Evolutionary conservation across 345 rosid species (phyloP).

Genomic region (Aethionema arabicum): DNA sequence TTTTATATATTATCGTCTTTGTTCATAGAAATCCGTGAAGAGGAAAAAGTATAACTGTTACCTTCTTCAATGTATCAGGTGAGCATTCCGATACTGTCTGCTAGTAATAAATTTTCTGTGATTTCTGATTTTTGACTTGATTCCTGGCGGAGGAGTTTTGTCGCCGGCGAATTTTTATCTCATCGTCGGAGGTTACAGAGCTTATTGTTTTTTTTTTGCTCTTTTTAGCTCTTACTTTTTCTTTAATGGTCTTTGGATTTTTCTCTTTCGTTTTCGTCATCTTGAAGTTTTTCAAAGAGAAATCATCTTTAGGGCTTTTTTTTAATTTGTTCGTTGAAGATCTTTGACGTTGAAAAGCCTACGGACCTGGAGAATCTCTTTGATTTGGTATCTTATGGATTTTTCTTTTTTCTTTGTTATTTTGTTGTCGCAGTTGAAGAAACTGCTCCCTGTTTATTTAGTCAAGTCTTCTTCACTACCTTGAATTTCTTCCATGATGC

Average conservation of each 20-base stretch:
- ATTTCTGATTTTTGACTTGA: constrained; percentile 10
- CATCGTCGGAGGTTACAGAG: constrained; percentile 22
- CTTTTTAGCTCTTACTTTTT: constrained; percentile 11
- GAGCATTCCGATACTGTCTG: constrained; percentile 36
- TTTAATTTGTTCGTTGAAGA: constrained; percentile 21
- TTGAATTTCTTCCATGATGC: constrained; percentile 30
- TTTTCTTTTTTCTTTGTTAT: not conserved
- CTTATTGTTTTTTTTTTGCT: not conserved
- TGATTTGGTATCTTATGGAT: constrained; percentile 34
- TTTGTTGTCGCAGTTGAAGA: constrained; percentile 38
- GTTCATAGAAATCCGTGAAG: constrained; percentile 19
- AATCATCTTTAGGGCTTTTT: constrained; percentile 17
- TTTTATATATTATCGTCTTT: not conserved
- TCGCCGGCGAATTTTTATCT: constrained; percentile 20
- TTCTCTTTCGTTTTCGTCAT: constrained; percentile 29
- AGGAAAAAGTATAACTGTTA: constrained; percentile 31
- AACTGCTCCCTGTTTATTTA: constrained; percentile 28
- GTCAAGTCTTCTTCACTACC: constrained; percentile 20
- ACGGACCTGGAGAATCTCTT: constrained; percentile 42
- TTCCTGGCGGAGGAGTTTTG: constrained; percentile 17
- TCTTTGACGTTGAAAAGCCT: constrained; percentile 44
- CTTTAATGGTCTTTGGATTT: constrained; percentile 10
- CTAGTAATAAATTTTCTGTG: not conserved
- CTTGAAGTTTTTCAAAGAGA: constrained; percentile 32
- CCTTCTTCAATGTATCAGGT: constrained; percentile 38